These are phyloP conservation scores for Dictyostelium citrinum DNA, from an alignment of 78 protist species.

Conservation along the genomic window DNA sequence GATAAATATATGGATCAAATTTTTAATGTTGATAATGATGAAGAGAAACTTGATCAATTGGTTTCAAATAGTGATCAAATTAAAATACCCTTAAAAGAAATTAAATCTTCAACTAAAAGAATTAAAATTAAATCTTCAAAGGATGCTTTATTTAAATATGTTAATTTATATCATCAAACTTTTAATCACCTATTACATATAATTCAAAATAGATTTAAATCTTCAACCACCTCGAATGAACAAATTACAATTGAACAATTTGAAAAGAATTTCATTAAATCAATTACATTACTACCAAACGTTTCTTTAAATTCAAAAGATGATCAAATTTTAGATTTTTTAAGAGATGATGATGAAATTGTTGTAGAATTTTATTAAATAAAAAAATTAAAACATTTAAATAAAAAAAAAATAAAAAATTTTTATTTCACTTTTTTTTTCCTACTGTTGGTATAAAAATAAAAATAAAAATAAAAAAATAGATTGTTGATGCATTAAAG, in stretches of 20 bases:
- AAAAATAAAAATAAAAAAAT: too few species aligned
- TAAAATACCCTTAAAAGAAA: neutral
- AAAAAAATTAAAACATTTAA: too few species aligned
- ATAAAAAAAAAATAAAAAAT: neutral
- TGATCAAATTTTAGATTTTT: constrained; percentile 24
- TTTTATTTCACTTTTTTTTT: too few species aligned
- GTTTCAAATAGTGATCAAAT: neutral
- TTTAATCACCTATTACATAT: constrained; percentile 2
- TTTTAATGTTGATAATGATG: neutral
- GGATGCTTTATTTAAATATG: constrained; percentile 12
- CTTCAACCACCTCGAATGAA: neutral
- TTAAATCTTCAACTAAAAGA: neutral
- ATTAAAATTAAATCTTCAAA: neutral
- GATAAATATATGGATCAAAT: neutral
- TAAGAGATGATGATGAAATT: constrained; percentile 45
- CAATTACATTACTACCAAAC: constrained; percentile 31
- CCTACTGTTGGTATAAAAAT: too few species aligned
- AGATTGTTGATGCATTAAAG: too few species aligned
- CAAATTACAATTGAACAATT: constrained; percentile 10
- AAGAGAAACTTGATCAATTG: neutral
- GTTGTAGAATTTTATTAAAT: constrained; percentile 2
- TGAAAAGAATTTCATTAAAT: neutral
- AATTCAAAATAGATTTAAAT: constrained; percentile 23
- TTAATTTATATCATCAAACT: neutral
- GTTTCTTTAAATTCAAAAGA: neutral